Conservation (phyloP, 2,329 filamentous ascomycete genomes). For the Albophoma yamanashiensis region DNA sequence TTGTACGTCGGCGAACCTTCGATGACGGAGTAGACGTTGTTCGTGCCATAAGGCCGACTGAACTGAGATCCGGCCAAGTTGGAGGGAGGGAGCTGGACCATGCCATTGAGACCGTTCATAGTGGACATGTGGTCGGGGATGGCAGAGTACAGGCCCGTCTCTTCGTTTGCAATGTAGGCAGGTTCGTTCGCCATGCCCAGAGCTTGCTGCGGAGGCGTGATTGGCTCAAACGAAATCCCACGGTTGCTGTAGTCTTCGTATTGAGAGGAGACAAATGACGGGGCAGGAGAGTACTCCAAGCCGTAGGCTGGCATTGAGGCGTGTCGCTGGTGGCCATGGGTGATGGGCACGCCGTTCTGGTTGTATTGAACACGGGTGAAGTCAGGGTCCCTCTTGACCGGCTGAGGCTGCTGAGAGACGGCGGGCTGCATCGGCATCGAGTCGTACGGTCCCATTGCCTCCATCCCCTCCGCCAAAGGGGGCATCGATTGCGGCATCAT, state of each 20-base stretch:
- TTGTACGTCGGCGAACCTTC: conserved; percentile 99
- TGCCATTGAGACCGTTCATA: conserved; percentile 68
- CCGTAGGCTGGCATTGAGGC: conserved; percentile 95
- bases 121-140: conserved; percentile 75
- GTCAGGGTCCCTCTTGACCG: conserved; percentile 84
- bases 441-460: conserved; percentile 61
- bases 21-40: conserved; percentile 89
- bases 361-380: conserved; percentile 78
- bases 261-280: conserved; percentile 96
- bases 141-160: conserved; percentile 89
- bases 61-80: conserved; percentile 75
- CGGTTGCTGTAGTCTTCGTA: conserved; percentile 97
- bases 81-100: conserved; percentile 84
- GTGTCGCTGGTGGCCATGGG: conserved; percentile 79
- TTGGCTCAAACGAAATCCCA: conserved; percentile 89
- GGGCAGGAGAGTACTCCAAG: conserved; percentile 94
- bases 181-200: conserved; percentile 75
- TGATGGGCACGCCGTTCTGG: conserved; percentile 78
- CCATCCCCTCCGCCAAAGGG: conserved; percentile 53
- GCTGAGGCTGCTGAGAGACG: conserved; percentile 52
- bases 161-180: conserved; percentile 96
- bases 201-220: conserved; percentile 89
- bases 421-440: conserved; percentile 59
- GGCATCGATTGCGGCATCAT: conserved; percentile 57
- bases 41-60: conserved; percentile 57